Evolutionary conservation across 2,329 filamentous ascomycete genomes (phyloP), one percentile per base, ranked within the genome.

Genomic region (Aschersonia sp.): DNA sequence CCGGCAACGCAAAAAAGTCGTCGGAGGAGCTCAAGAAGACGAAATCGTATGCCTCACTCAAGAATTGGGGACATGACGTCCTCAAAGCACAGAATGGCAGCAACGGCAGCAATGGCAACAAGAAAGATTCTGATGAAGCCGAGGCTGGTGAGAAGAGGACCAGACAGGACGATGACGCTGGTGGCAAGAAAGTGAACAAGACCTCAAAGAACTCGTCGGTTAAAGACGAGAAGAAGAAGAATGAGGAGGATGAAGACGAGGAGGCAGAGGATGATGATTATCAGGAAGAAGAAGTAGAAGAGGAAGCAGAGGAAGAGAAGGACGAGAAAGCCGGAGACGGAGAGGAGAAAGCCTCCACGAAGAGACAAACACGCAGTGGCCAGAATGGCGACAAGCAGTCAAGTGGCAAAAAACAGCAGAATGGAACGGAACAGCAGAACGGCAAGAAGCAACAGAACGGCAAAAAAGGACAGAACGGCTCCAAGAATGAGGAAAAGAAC

Each of bases 61-160:
- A 80, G 66, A 81, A 81, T 50, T 80, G 76, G 76, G 72, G 73
- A 0, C 73, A 77, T 52, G 73, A 77, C 57, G 59, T 68, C 22
- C 59, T 73, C 49, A 76, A 76, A 55, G 62, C 62, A 2, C 22
- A 22, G 22, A 22, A 22, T 22, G 22, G 22, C 22, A 22, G 22
- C 22, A 22, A 22, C 22, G 22, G 22, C 22, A 22, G 22, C 22
- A 22, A 22, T 22, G 22, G 22, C 1, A 48, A 46, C 1, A 50
- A 50, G 4, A 49, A 53, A 1, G 55, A 45, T 2, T 32, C 41
- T 11, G 45, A 52, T 1, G 46, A 50, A 10, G 44, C 50, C 29
- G 42, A 52, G 29, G 48, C 51, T 1, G 57, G 59, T 8, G 55
- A 58, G 2, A 65, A 66, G 50, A 51, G 57, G 47, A 59, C 58